Base-by-base conservation (phyloP, 495 filamentous ascomycete species). In the Parachaetomium inaequale region DNA sequence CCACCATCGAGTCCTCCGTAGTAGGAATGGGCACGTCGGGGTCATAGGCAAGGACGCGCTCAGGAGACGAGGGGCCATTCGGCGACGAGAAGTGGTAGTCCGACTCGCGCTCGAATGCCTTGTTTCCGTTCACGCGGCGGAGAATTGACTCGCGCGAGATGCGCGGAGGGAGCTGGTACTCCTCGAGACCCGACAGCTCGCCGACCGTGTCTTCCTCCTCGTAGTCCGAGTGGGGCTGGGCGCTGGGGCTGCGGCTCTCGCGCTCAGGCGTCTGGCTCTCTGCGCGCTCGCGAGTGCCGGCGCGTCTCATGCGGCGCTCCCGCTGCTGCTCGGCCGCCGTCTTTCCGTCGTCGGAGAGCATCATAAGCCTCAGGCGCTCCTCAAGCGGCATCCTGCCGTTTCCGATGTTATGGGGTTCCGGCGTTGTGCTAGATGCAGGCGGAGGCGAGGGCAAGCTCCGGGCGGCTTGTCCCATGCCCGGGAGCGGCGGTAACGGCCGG, bases 111-210 rank as follows among this genome's bases (percentile, higher is more conserved):
- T 75, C 74, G 42, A 78, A 78, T 59, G 73, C 72, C 52, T 86
- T 83, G 53, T 87, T 84, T 45, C 88, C 87, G 66, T 93, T 92
- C 25, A 98, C 87, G 59, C 92, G 92, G 17, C 91, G 85, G 52
- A 96, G 76, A 59, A 98, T 98, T 0, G 92, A 96, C 69, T 97
- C 94, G 23, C 94, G 84, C 36, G 94, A 97, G 68, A 96, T 93
- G 29, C 87, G 88, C 15, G 90, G 89, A 32, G 87, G 84, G 0
- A 87, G 74, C 55, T 87, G 81, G 59, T 86, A 87, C 34, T 85
- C 82, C 15, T 78, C 82, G 26, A 85, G 71, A 10, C 72, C 73
- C 1, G 81, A 80, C 28, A 84, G 70, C 59, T 84, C 83, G 43
- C 79, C 82, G 42, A 84, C 63, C 17, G 76, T 81, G 55, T 85